These are phyloP conservation scores for Fusarium mundagurra DNA, from an alignment of 2,329 filamentous ascomycete species.

Conservation along the genomic window DNA sequence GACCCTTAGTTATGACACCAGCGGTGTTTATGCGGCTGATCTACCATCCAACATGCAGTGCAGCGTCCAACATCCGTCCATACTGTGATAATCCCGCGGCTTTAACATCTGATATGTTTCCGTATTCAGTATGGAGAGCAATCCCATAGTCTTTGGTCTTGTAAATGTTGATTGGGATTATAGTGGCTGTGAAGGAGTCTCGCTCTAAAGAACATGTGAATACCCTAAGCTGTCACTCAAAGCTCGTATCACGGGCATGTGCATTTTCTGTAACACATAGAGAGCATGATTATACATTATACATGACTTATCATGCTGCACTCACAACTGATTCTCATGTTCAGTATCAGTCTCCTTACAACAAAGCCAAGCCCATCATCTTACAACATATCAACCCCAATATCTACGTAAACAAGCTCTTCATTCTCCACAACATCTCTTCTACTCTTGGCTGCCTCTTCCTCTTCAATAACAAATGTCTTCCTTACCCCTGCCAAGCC, in stretches of 20 bases:
- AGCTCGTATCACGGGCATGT: background rate
- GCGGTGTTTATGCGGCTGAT: conserved; percentile 9
- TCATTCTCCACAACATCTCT: background rate
- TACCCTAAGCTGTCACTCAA: background rate
- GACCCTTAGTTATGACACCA: conserved; percentile 23
- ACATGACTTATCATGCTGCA: background rate
- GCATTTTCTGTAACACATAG: background rate
- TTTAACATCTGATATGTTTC: background rate
- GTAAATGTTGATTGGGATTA: background rate
- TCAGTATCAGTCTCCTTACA: background rate
- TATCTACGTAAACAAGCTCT: conserved; percentile 3
- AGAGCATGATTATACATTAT: background rate
- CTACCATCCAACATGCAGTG: background rate
- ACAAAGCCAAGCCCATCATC: background rate
- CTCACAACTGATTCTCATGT: background rate
- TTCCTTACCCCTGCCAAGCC: conserved; percentile 21
- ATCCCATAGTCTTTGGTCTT: background rate
- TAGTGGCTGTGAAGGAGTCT: background rate
- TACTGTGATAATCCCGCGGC: background rate
- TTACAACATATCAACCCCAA: background rate
- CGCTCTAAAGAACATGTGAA: background rate
- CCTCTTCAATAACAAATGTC: conserved; percentile 7
- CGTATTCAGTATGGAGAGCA: background rate
- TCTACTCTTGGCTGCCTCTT: conserved; percentile 32
- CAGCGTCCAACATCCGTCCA: background rate